Evolutionary conservation across 1,284 basidiomycete species (phyloP), one percentile per base, ranked within the genome.

Genomic region (Phellopilus nigrolimitatus): DNA sequence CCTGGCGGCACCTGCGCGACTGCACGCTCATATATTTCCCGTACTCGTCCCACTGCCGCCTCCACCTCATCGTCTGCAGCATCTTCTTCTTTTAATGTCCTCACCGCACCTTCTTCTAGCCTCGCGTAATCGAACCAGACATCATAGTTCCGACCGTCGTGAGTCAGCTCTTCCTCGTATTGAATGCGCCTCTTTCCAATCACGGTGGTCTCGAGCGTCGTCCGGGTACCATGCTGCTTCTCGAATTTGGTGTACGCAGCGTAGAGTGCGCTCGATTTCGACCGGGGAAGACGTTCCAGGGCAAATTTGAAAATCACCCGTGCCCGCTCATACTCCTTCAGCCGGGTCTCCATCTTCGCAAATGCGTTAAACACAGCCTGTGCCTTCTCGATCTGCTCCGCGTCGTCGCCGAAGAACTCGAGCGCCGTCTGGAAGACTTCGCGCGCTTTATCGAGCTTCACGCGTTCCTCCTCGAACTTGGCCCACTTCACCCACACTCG

Each of bases 81-180:
- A 3, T 75, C 76, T 57, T 94, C 91, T 37, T 89, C 86, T 60
- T 74, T 78, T 34, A 89, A 71, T 49, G 91, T 82, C 22, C 79
- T 73, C 60, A 84, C 80, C 0, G 93, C 90, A 36, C 87, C 90
- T 67, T 99, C 97, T 66, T 99, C 95, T 17, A 99, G 68, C 3
- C 94, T 79, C 9, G 92, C 80, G 61, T 97, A 97, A 63, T 98
- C 97, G 65, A 98, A 98, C 97, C 97, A 99, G 1, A 90, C 88
- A 67, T 99, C 95, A 62, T 98, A 99, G 67, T 98, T 97, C 31
- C 85, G 82, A 0, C 88, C 82, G 58, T 97, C 92, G 56, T 94
- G 88, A 4, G 80, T 68, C 1, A 97, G 68, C 68, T 97, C 94
- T 60, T 97, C 94, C 66, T 97, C 95, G 66, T 99, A 99, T 64